Conservation (phyloP, 2,329 filamentous ascomycete genomes). For the Metarhizium brunneum region DNA sequence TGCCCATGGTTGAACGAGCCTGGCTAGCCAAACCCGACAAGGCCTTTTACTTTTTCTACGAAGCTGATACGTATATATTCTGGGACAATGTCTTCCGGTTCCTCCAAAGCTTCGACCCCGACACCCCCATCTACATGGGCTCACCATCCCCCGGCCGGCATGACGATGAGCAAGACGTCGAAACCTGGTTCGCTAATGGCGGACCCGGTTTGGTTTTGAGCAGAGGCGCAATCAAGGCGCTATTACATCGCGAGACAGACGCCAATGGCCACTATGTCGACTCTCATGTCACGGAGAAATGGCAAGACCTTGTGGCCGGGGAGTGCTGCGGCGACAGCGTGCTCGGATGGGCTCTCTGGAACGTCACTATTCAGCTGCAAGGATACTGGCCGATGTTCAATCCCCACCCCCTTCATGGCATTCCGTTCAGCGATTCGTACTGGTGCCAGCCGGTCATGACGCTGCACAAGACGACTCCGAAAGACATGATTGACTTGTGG, state of each 20-base stretch:
- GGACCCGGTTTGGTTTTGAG: conserved; percentile 48
- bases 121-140: conserved; percentile 43
- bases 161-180: conserved; percentile 20
- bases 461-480: conserved; percentile 45
- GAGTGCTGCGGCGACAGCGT: conserved; percentile 46
- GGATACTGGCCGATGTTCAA: conserved; percentile 46
- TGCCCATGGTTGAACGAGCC: conserved; percentile 43
- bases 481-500: conserved; percentile 43
- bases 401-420: conserved; percentile 42
- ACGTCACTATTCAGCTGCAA: conserved; percentile 33
- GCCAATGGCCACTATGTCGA: conserved; percentile 28
- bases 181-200: conserved; percentile 44
- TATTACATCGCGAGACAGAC: conserved; percentile 25
- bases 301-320: conserved; percentile 32
- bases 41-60: conserved; percentile 47
- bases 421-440: conserved; percentile 37
- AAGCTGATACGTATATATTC: conserved; percentile 41
- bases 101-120: conserved; percentile 35
- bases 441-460: conserved; percentile 49
- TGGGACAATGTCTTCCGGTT: conserved; percentile 37
- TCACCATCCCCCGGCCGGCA: conserved; percentile 34
- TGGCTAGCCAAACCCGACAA: conserved; percentile 36
- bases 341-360: conserved; percentile 35
- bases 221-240: conserved; percentile 38
- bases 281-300: conserved; percentile 33